Evolutionary conservation across 2,329 filamentous ascomycete species (phyloP), one percentile per base, ranked within the genome.

Genomic region (Colletotrichum lupini): DNA sequence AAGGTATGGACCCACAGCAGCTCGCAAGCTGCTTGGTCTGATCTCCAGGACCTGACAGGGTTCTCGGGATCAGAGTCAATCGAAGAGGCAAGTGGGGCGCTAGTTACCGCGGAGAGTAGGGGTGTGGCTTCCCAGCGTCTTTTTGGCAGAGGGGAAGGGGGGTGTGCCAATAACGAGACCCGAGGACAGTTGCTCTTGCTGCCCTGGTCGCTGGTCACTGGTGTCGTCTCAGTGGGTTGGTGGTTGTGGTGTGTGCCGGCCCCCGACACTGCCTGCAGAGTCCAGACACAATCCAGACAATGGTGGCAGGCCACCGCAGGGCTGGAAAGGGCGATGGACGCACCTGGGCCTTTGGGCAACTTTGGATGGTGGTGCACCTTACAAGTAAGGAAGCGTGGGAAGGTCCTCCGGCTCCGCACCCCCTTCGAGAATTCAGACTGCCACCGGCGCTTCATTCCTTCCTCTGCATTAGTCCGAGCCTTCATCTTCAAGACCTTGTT

Each of bases 1-100:
- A 63, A 67, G 64, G 68, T 61, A 75, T 67, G 75, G 70, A 58
- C 71, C 67, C 77, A 80, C 69, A 49, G n/a, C 60, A 80, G 79
- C 82, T 82, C 72, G 67, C 63, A 68, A 76, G 67, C 80, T 77
- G 75, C 81, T 81, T 81, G 80, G 78, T 75, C 77, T 81, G 81
- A 83, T 83, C 77, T 74, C 75, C 76, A 81, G 67, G 75, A 59
- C 72, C 57, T 37, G 35, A 75, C 75, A 77, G 76, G 77, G 76
- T 56, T 71, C 67, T 71, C n/a, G 56, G 46, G 35, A 73, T 73
- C 71, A 72, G 65, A 71, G 71, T 73, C 46, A 53, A 73, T 73
- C 71, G 71, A 71, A 73, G 19, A 69, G 56, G 67, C 7, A 35
- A 57, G 70, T 49, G 67, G 70, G 60, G 30, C 52, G 7, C 42